These are phyloP conservation scores for Cicer pinnatifidum DNA, from an alignment of 306 rosid species.

Conservation along the genomic window DNA sequence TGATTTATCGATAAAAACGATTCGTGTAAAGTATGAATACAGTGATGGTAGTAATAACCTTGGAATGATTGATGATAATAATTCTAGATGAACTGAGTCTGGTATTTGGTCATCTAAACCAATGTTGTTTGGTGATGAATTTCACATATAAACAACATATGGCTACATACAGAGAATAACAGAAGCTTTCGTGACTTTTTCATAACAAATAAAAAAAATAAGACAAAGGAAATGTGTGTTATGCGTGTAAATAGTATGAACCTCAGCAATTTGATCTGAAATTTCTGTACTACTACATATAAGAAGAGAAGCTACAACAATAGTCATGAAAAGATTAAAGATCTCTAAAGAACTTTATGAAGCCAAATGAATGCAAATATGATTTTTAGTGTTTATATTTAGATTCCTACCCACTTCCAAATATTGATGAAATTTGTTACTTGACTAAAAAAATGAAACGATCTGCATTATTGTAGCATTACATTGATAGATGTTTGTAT, in stretches of 20 bases:
- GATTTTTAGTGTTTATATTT: too few relatives aligned
- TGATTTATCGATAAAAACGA: slow-evolving; percentile 14
- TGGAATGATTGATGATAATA: slow-evolving; percentile 68
- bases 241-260: not conserved
- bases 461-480: too few relatives aligned
- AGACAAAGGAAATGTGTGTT: not conserved
- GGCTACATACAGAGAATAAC: slow-evolving; percentile 51
- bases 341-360: too few relatives aligned
- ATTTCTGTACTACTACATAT: slow-evolving; percentile 34
- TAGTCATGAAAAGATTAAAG: too few relatives aligned
- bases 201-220: slow-evolving; percentile 7
- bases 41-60: slow-evolving; percentile 36
- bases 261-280: slow-evolving; percentile 70
- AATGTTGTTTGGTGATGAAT: slow-evolving; percentile 55
- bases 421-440: too few relatives aligned
- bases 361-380: too few relatives aligned
- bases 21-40: not conserved
- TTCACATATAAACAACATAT: slow-evolving; percentile 90
- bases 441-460: too few relatives aligned
- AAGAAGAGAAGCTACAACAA: slow-evolving; percentile 46
- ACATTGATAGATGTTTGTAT: too few relatives aligned
- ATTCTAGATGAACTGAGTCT: slow-evolving; percentile 60
- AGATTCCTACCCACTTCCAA: too few relatives aligned
- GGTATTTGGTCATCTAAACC: slow-evolving; percentile 47
- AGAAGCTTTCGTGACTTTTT: not conserved